Evolutionary conservation across 345 rosid species (phyloP).

Genomic region (Sisymbrium irio): DNA sequence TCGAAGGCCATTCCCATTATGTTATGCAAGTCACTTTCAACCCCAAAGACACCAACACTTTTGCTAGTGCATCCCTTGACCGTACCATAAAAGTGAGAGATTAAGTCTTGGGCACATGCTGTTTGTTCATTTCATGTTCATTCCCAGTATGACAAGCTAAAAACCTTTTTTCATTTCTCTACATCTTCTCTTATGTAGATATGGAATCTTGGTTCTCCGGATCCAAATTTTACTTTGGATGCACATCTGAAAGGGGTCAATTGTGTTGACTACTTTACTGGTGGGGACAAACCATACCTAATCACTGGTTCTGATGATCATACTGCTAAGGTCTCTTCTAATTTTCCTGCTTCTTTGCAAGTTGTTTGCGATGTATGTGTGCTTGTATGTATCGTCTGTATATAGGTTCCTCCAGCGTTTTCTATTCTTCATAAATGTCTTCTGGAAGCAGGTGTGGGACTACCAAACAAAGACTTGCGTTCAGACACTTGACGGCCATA

Average conservation of each 20-base stretch:
- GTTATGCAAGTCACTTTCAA: constrained; percentile 89
- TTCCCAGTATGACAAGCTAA: not conserved
- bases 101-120: not conserved
- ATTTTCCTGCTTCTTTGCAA: constrained; percentile 11
- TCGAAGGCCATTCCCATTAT: constrained; percentile 88
- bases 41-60: constrained; percentile 72
- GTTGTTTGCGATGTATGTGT: constrained; percentile 3
- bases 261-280: constrained; percentile 75
- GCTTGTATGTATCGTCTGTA: constrained; percentile 9
- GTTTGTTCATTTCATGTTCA: not conserved
- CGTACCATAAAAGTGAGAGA: constrained; percentile 61
- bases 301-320: constrained; percentile 91
- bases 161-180: not conserved
- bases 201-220: constrained; percentile 88
- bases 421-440: constrained; percentile 28
- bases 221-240: constrained; percentile 68
- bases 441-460: constrained; percentile 67
- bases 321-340: constrained; percentile 71
- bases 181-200: constrained; percentile 47
- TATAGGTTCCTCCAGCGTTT: constrained; percentile 15
- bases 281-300: constrained; percentile 67
- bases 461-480: constrained; percentile 81
- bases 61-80: constrained; percentile 86
- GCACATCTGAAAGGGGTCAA: constrained; percentile 89
- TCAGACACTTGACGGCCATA: constrained; percentile 77